These are phyloP conservation scores for Syncephalis fuscata DNA, from an alignment of 371 early-diverging fungal species.

Conservation along the genomic window DNA sequence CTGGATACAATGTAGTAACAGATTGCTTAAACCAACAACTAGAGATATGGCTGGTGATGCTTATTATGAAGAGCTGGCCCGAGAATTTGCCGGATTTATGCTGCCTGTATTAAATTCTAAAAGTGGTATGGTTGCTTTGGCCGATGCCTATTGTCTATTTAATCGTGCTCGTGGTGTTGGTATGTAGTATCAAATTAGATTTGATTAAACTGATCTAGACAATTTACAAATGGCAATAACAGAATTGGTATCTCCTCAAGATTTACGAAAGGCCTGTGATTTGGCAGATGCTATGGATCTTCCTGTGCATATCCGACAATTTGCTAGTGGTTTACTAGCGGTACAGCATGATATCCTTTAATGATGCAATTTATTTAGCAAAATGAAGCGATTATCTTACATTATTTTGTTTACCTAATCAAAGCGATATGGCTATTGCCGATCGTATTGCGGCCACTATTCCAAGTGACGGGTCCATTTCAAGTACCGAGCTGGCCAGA, in stretches of 20 bases:
- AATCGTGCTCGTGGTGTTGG: slow-evolving; percentile 81
- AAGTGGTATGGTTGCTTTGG: slow-evolving; percentile 61
- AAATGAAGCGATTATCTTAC: background rate
- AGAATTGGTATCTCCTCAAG: slow-evolving; percentile 77
- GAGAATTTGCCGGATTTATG: slow-evolving; percentile 69
- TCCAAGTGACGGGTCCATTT: slow-evolving; percentile 29
- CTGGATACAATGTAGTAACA: background rate
- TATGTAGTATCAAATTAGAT: slow-evolving; percentile 17
- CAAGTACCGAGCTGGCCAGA: slow-evolving; percentile 50
- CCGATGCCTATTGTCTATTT: slow-evolving; percentile 81
- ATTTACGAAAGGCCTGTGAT: slow-evolving; percentile 54
- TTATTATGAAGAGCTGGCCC: slow-evolving; percentile 68
- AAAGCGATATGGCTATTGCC: slow-evolving; percentile 54
- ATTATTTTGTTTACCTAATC: slow-evolving; percentile 15
- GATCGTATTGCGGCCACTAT: slow-evolving; percentile 34
- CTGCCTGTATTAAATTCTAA: slow-evolving; percentile 32
- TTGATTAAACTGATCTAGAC: background rate
- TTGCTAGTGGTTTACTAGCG: slow-evolving; percentile 59
- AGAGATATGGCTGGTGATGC: slow-evolving; percentile 69
- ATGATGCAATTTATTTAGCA: background rate
- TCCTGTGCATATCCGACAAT: slow-evolving; percentile 53
- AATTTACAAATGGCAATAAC: background rate
- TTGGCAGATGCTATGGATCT: slow-evolving; percentile 43
- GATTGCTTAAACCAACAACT: background rate
- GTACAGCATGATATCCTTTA: slow-evolving; percentile 33